A percentile compares a stretch with the other conserved stretches of the same genome.
Evolutionary conservation across 2,329 filamentous ascomycete species (phyloP).

Genomic region (Xylariaceae sp.): DNA sequence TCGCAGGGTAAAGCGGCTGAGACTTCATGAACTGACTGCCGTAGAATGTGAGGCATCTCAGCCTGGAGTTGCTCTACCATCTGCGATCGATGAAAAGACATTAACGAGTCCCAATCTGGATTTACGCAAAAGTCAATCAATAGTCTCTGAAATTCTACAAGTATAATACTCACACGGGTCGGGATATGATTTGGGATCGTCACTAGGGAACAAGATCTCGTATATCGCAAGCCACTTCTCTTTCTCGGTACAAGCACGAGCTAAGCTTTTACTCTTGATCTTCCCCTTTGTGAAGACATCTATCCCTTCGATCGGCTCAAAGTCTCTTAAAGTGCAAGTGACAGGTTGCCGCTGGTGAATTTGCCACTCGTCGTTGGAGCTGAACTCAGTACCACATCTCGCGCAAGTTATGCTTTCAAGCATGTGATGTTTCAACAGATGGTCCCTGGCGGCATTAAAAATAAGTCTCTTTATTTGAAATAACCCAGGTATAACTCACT

Average conservation of each 20-base stretch:
- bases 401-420: not conserved
- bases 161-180: not conserved
- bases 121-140: no score
- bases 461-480: not conserved
- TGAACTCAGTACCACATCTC: not conserved
- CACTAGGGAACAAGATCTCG: not conserved
- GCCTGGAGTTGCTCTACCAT: no score
- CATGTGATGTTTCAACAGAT: slow-evolving; percentile 1
- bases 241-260: not conserved
- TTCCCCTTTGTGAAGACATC: not conserved
- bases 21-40: no score
- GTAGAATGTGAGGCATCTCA: no score
- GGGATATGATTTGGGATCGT: not conserved
- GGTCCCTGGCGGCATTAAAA: not conserved
- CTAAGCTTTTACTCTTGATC: not conserved
- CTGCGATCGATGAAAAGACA: no score
- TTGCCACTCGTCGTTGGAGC: not conserved
- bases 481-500: not conserved
- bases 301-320: not conserved
- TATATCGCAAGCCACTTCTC: not conserved
- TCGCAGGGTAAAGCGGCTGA: no score
- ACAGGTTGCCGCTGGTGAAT: not conserved
- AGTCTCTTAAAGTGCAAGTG: not conserved
- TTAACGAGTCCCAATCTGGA: no score
- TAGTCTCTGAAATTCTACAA: no score